These are phyloP conservation scores for Mortierella polycephala DNA, from an alignment of 371 early-diverging fungal species.

Conservation along the genomic window DNA sequence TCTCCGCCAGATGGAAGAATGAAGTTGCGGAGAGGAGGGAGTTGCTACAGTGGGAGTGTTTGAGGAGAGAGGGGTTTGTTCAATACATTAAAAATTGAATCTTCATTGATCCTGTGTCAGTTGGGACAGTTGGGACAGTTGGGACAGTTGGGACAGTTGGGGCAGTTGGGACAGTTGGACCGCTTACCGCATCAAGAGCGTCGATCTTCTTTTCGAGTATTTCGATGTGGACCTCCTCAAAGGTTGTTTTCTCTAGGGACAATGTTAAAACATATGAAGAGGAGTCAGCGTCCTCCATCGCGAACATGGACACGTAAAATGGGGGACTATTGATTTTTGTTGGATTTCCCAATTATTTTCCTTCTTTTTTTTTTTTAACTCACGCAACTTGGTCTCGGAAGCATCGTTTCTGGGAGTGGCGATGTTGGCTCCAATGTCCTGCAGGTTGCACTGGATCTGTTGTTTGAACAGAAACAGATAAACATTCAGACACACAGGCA, in stretches of 20 bases:
- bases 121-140: neutral
- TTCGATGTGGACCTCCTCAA: slow-evolving; percentile 71
- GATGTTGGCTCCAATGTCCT: slow-evolving; percentile 90
- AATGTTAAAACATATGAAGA: neutral
- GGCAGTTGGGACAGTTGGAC: too few relatives aligned
- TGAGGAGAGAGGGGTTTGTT: neutral
- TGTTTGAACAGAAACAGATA: slow-evolving; percentile 2
- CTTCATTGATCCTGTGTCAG: neutral
- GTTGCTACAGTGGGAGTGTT: slow-evolving; percentile 31
- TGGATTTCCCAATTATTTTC: neutral
- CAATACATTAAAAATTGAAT: neutral
- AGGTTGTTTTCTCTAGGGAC: slow-evolving; percentile 70
- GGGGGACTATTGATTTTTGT: too few relatives aligned
- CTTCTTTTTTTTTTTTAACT: neutral
- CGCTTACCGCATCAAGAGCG: slow-evolving; percentile 65
- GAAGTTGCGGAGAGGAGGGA: slow-evolving; percentile 86
- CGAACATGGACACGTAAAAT: too few relatives aligned
- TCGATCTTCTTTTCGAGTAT: slow-evolving; percentile 92
- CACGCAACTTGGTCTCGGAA: slow-evolving; percentile 64
- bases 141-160: too few relatives aligned
- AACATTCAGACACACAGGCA: neutral
- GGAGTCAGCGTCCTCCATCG: neutral
- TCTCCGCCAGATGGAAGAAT: slow-evolving; percentile 82
- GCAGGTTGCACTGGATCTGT: slow-evolving; percentile 89
- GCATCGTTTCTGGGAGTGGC: slow-evolving; percentile 86